Base-by-base conservation (phyloP, 129 eudicot species). In the Flaveria bidentis region DNA sequence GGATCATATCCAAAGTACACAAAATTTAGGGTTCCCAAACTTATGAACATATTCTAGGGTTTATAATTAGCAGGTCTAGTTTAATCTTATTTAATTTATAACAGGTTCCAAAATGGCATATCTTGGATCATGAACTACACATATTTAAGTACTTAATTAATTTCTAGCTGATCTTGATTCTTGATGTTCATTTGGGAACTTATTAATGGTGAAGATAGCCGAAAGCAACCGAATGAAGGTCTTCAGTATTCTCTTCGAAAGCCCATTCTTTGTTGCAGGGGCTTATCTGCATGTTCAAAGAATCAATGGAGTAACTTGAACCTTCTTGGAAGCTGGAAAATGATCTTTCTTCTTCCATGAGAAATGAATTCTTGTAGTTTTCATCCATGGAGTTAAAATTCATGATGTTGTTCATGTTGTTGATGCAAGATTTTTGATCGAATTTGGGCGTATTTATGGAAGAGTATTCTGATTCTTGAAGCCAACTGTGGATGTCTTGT, bases 221-320 rank as follows among this genome's bases (percentile, higher is more conserved):
- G 45, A 89, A 89, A 72, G 93, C 93, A 41, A 87, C 73, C 2
- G 97, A 87, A 74, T 87, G 96, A 69, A 91, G 96, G 36, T 94
- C 97, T 67, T 93, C 89, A 0, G 63, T 66, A 14, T 88, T 81
- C 8, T 88, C 91, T 77, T 86, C 90, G 22, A 81, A 82, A 66
- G 65, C 36, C 98, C 94, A 83, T 74, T 90, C 85, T 47, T 82
- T 78, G 55, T 76, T 76, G 80, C 74, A 30, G 36, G 36, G 80
- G 47, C 79, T 78, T 47, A 85, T 74, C 55, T 80, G 85, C 82
- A 84, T 83, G 16, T 89, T 80, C 61, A 88, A 71, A 22, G 90
- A 92, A 80, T 90, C 95, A 82, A 82, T 74, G 76, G 91, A 83
- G 79, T 83, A 77, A 60, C 25, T 76, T 47, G 92, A 87, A 77